These are phyloP conservation scores for Yamagishiella unicocca DNA, from an alignment of 139 green algal genomes.

Conservation along the genomic window DNA sequence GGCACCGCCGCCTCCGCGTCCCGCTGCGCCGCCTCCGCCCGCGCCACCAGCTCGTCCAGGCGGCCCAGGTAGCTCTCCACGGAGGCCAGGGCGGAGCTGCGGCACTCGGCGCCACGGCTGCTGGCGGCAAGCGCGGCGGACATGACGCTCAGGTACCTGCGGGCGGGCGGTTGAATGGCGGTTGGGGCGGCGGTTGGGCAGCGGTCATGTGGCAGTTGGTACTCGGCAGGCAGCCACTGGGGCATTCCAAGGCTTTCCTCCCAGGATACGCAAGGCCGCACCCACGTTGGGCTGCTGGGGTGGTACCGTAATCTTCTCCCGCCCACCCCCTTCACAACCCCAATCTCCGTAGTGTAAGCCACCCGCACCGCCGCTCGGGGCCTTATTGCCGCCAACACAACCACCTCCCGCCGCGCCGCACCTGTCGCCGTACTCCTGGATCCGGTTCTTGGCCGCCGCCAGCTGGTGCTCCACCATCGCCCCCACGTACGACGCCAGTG, in stretches of 20 bases:
- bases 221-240: too few species aligned
- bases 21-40: conserved; percentile 28
- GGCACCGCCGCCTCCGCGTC: conserved; percentile 24
- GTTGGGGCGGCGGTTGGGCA: neutral
- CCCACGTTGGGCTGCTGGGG: too few species aligned
- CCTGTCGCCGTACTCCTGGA: conserved; percentile 61
- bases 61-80: conserved; percentile 44
- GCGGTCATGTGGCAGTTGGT: neutral
- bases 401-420: conserved; percentile 20
- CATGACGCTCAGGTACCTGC: conserved; percentile 64
- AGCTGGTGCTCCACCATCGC: conserved; percentile 54
- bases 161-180: neutral
- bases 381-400: too few species aligned
- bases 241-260: too few species aligned
- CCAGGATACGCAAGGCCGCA: too few species aligned
- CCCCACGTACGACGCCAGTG: conserved; percentile 56
- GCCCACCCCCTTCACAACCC: too few species aligned
- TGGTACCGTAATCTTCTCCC: too few species aligned
- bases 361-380: too few species aligned
- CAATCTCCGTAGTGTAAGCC: too few species aligned
- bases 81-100: conserved; percentile 47
- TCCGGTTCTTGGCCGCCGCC: conserved; percentile 34
- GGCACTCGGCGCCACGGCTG: conserved; percentile 41
- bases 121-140: conserved; percentile 52
- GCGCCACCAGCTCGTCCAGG: conserved; percentile 17